Percentiles rank a stretch among this genome's conserved stretches.
phyloP scores from a whole-genome alignment of 495 filamentous ascomycete species.

The Aspergillus ellipticus region DNA sequence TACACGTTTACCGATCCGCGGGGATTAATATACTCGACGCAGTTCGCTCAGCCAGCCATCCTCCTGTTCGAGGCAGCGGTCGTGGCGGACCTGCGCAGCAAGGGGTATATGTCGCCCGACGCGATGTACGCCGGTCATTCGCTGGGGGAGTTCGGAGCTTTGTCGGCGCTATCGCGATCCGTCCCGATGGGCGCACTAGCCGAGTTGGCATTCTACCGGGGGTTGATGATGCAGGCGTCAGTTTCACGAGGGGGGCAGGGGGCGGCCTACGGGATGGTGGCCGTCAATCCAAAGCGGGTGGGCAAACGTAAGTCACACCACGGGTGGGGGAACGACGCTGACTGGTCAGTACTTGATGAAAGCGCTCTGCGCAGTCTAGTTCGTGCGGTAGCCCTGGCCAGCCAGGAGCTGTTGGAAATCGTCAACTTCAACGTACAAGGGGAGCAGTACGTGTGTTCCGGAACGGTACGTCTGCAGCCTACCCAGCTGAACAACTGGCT shows the following conservation, averaged over 20 bases:
- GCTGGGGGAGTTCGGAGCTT: constrained; percentile 37
- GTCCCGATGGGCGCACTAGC: constrained; percentile 26
- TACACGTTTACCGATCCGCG: constrained; percentile 30
- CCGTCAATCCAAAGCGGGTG: constrained; percentile 36
- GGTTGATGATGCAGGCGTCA: constrained; percentile 38
- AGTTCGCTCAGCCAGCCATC: constrained; percentile 42
- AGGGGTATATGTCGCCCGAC: constrained; percentile 24
- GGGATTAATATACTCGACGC: constrained; percentile 36
- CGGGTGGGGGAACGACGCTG: background rate
- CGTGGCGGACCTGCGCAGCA: constrained; percentile 27
- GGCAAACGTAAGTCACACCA: constrained; percentile 17
- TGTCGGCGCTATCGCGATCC: constrained; percentile 25
- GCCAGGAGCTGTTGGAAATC: constrained; percentile 31
- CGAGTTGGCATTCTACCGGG: constrained; percentile 39
- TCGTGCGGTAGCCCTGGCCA: constrained; percentile 17
- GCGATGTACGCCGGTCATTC: constrained; percentile 40
- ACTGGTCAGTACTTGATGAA: constrained; percentile 20
- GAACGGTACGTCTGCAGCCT: constrained; percentile 21
- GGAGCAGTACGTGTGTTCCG: constrained; percentile 44
- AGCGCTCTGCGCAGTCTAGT: constrained; percentile 19
- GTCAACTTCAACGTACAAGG: constrained; percentile 40
- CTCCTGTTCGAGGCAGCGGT: constrained; percentile 33
- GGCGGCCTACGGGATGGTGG: constrained; percentile 36
- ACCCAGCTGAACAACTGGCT: background rate
- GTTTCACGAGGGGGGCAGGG: constrained; percentile 28